Conservation (phyloP, 228 moss, liverwort and hornwort genomes). For the Sphagnum fallax region DNA sequence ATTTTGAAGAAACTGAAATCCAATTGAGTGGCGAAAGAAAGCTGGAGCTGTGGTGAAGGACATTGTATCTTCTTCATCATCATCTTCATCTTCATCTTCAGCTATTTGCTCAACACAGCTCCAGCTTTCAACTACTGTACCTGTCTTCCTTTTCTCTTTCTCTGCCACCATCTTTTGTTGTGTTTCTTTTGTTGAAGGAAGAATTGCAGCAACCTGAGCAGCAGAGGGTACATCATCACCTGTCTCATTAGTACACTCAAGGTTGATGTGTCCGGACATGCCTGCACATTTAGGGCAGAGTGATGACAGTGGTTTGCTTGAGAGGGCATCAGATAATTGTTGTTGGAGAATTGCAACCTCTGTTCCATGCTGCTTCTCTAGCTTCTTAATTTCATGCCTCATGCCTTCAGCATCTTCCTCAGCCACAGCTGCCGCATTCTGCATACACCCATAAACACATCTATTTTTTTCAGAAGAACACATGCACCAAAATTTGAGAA, state of each 20-base stretch:
- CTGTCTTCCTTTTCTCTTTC: too few species aligned
- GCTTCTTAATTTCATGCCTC: constrained; percentile 54
- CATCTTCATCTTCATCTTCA: constrained; percentile 18
- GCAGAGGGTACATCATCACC: too few species aligned
- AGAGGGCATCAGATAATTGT: constrained; percentile 38
- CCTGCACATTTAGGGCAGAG: constrained; percentile 47
- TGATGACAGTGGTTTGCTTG: constrained; percentile 17
- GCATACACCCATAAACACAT: background rate
- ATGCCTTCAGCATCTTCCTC: constrained; percentile 49
- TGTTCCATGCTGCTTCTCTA: constrained; percentile 49
- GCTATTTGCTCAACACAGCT: constrained; percentile 5
- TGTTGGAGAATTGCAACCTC: constrained; percentile 66
- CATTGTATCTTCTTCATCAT: constrained; percentile 23
- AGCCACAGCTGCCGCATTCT: constrained; percentile 61
- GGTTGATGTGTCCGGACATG: constrained; percentile 42
- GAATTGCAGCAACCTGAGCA: too few species aligned
- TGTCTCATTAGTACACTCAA: constrained; percentile 30
- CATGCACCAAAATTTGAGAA: background rate
- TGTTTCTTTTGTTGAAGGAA: too few species aligned
- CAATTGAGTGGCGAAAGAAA: constrained; percentile 13
- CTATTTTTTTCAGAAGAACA: background rate
- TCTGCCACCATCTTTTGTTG: too few species aligned
- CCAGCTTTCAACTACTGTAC: constrained; percentile 10
- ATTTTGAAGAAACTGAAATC: constrained; percentile 29
- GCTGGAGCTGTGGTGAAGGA: constrained; percentile 6